phyloP scores from a whole-genome alignment of 78 protist genomes.

The Creolimax fragrantissima region DNA sequence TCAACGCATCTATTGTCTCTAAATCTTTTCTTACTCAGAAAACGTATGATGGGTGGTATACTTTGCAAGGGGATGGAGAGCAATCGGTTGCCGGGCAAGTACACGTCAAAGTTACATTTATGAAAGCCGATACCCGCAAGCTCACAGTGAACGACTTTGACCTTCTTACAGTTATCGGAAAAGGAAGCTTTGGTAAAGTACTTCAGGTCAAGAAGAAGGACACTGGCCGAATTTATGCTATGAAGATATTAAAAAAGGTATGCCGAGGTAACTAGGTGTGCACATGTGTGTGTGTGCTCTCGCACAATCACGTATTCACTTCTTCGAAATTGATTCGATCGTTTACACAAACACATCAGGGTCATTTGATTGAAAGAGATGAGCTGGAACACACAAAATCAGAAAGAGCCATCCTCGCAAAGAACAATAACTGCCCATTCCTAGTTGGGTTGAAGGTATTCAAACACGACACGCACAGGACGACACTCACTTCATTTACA shows the following conservation, averaged over 20 bases:
- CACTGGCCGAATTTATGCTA: slow-evolving; percentile 57
- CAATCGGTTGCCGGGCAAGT: background rate
- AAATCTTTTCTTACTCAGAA: too few relatives aligned
- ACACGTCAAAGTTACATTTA: background rate
- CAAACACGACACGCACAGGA: too few relatives aligned
- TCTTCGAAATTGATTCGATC: background rate
- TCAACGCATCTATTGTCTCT: too few relatives aligned
- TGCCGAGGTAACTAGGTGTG: too few relatives aligned
- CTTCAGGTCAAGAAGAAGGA: slow-evolving; percentile 65
- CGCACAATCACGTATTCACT: too few relatives aligned
- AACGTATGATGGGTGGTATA: background rate
- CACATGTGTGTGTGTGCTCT: too few relatives aligned
- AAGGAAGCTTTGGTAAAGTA: slow-evolving; percentile 79
- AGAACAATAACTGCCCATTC: slow-evolving; percentile 68
- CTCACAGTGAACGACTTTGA: slow-evolving; percentile 73
- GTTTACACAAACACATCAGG: background rate
- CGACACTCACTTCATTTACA: too few relatives aligned
- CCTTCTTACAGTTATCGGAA: slow-evolving; percentile 65
- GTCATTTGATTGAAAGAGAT: background rate
- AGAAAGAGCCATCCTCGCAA: slow-evolving; percentile 64
- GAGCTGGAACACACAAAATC: slow-evolving; percentile 81
- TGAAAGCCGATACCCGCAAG: background rate
- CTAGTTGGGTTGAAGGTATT: slow-evolving; percentile 58
- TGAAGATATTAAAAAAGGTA: slow-evolving; percentile 35
- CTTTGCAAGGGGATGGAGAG: background rate